A percentile compares a stretch with the other conserved stretches of the same genome.
Evolutionary conservation across 108 stramenopile species (phyloP).

Genomic region (Asterionellopsis glacialis): DNA sequence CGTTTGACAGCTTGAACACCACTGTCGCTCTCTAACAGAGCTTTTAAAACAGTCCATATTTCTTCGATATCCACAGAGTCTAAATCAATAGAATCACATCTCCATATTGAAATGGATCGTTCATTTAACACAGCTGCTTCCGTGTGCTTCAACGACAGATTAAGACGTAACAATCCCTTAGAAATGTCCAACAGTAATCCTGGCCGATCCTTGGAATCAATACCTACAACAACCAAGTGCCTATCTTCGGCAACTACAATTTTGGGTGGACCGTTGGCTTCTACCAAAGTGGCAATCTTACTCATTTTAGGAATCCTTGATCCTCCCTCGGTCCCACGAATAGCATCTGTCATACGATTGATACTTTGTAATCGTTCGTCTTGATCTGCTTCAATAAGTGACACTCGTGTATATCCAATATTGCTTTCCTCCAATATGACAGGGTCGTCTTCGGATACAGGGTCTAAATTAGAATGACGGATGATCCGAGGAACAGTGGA

Average conservation of each 20-base stretch:
- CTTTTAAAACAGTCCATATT: slow-evolving; percentile 51
- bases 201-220: slow-evolving; percentile 48
- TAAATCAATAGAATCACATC: slow-evolving; percentile 55
- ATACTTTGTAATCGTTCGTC: slow-evolving; percentile 48
- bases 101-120: slow-evolving; percentile 76
- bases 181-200: slow-evolving; percentile 75
- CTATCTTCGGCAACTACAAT: slow-evolving; percentile 55
- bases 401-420: slow-evolving; percentile 35
- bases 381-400: slow-evolving; percentile 38
- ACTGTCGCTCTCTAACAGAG: slow-evolving; percentile 37
- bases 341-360: slow-evolving; percentile 48
- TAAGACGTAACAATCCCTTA: slow-evolving; percentile 42
- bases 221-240: slow-evolving; percentile 51
- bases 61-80: slow-evolving; percentile 55
- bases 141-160: slow-evolving; percentile 61
- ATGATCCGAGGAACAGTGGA: too few relatives aligned
- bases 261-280: slow-evolving; percentile 22
- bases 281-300: neutral
- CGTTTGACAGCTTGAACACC: slow-evolving; percentile 48
- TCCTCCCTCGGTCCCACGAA: neutral
- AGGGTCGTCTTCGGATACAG: too few relatives aligned
- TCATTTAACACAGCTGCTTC: slow-evolving; percentile 65
- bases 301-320: neutral
- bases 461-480: too few relatives aligned
- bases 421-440: slow-evolving; percentile 9